Evolutionary conservation across 2,329 filamentous ascomycete genomes (phyloP).

Genomic region (Venturia carpophila): DNA sequence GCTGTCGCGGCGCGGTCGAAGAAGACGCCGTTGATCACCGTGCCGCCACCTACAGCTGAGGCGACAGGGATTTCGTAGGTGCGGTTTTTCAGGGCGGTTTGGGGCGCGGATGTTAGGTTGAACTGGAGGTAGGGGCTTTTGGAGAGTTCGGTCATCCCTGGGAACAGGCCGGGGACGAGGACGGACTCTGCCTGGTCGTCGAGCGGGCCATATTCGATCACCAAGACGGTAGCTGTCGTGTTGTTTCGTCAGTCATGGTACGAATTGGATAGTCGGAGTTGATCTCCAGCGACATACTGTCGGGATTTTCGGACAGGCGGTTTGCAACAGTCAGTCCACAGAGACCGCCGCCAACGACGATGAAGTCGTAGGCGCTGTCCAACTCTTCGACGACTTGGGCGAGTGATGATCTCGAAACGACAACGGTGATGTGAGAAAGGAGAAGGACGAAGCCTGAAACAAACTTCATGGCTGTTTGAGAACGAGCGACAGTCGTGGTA

Average conservation of each 20-base stretch:
- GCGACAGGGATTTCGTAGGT: neutral
- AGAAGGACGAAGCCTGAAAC: neutral
- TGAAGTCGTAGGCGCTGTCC: slow-evolving; percentile 26
- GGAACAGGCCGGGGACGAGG: neutral
- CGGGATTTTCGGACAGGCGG: slow-evolving; percentile 37
- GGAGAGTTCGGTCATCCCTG: neutral
- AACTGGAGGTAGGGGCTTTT: neutral
- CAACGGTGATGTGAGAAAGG: too few relatives aligned
- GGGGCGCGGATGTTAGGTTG: neutral
- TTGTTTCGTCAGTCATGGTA: neutral
- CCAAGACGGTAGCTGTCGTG: neutral
- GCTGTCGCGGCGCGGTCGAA: slow-evolving; percentile 31
- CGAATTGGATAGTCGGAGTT: too few relatives aligned
- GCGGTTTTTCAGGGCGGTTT: neutral
- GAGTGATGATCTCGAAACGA: neutral
- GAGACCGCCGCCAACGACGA: slow-evolving; percentile 44
- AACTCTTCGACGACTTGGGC: neutral
- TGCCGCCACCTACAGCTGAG: slow-evolving; percentile 29
- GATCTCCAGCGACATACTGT: neutral
- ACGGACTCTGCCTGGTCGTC: neutral
- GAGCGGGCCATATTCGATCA: neutral
- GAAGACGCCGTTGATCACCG: slow-evolving; percentile 34
- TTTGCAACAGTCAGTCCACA: slow-evolving; percentile 47
- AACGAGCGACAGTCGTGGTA: neutral
- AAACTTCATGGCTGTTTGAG: neutral